These are phyloP conservation scores for Schizophyllum commune DNA, from an alignment of 1,284 basidiomycete genomes.

Conservation along the genomic window DNA sequence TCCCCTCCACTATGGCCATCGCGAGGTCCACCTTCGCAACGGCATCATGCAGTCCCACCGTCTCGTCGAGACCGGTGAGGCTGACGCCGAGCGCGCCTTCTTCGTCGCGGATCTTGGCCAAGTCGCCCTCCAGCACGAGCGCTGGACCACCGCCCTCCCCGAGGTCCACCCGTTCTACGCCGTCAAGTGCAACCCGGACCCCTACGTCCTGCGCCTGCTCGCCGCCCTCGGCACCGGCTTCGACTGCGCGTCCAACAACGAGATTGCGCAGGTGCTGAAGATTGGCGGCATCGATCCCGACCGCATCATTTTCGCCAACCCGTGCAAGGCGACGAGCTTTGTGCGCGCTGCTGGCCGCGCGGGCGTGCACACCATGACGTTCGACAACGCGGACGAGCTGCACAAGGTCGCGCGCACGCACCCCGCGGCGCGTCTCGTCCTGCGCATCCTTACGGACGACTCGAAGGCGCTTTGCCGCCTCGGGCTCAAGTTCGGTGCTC, in stretches of 20 bases:
- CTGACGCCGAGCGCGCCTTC: conserved; percentile 88
- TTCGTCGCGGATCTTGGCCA: conserved; percentile 92
- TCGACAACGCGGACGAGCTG: conserved; percentile 98
- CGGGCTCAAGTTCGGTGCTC: conserved; percentile 96
- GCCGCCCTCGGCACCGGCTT: conserved; percentile 89
- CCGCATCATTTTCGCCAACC: conserved; percentile 96
- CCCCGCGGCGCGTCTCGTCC: conserved; percentile 80
- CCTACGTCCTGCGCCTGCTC: conserved; percentile 85
- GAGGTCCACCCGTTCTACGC: conserved; percentile 92
- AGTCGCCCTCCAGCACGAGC: conserved; percentile 81
- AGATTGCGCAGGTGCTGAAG: conserved; percentile 80
- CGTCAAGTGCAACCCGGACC: conserved; percentile 97
- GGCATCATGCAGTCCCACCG: conserved; percentile 61
- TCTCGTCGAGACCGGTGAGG: conserved; percentile 41
- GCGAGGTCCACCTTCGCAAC: conserved; percentile 63
- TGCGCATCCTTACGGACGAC: conserved; percentile 96
- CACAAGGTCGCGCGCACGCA: conserved; percentile 87
- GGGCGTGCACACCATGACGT: conserved; percentile 92
- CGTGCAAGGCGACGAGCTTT: conserved; percentile 95
- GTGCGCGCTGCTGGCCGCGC: conserved; percentile 76
- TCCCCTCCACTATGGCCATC: conserved; percentile 57
- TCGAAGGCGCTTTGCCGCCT: conserved; percentile 91
- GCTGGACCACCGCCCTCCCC: conserved; percentile 79
- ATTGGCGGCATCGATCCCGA: conserved; percentile 66
- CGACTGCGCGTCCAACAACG: conserved; percentile 97